Evolutionary conservation across 495 filamentous ascomycete species (phyloP), one percentile per base, ranked within the genome.

Genomic region (Bacidia rubella): DNA sequence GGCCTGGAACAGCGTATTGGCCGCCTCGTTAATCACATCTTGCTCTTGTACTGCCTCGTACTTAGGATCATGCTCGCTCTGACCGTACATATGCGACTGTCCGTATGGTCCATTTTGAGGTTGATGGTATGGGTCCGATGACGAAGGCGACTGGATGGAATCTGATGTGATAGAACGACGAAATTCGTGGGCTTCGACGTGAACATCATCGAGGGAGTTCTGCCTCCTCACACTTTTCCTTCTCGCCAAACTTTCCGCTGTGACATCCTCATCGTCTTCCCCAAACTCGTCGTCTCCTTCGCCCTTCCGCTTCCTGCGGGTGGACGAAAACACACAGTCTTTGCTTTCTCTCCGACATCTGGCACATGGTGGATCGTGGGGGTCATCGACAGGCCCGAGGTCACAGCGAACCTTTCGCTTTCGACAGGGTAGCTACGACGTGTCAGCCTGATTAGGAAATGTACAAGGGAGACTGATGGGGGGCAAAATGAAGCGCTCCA

Each of bases 321-420:
- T 97, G n/a, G 87, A 86, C 56, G 89, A 94, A 73, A 98, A 97
- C 74, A 81, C 90, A 73, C 92, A 98, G 58, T 94, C 82, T 68
- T 95, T 95, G 69, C 81, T 75, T 70, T 98, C 92, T 54, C 92
- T 81, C 22, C 87, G 81, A 66, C 92, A 98, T 63, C 92, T 80
- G 54, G 90, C 86, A 62, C 92, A 98, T 1, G 93, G 93, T 40
- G 92, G 92, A 56, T 90, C 86, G 63, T 89, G 81, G 29, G 92
- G 92, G 55, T 90, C 85, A 68, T 98, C 92, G 60, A 97, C 90
- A 55, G 60, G 60, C 17, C 60, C 60, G 23, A 62, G 55, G 41
- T 62, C 60, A 46, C 60, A 62, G 39, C 60, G 57, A 9, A 62
- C 60, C 25, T 62, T 62, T 29, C 60, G 49, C 17, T 48, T 54